Percentiles rank a stretch among this genome's conserved stretches.
These are phyloP conservation scores for Coemansia brasiliensis DNA, from an alignment of 192 early-diverging fungal species.

Conservation along the genomic window DNA sequence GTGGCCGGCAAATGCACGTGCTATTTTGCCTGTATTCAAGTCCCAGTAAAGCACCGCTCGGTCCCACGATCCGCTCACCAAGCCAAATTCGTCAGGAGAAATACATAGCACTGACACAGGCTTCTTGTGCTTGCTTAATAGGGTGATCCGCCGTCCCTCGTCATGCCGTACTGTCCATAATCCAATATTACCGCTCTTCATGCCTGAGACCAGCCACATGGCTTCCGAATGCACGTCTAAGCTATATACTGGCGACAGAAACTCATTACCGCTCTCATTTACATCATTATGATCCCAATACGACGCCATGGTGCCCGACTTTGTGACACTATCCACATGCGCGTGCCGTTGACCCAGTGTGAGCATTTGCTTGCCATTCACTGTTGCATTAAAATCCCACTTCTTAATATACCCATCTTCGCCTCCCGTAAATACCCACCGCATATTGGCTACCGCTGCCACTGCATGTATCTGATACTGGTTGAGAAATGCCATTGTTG, in stretches of 20 bases:
- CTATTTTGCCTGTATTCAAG: conserved; percentile 72
- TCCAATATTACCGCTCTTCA: conserved; percentile 79
- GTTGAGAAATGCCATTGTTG: conserved; percentile 40
- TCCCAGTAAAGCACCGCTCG: conserved; percentile 79
- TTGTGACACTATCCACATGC: conserved; percentile 81
- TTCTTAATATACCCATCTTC: conserved; percentile 96
- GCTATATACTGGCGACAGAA: conserved; percentile 90
- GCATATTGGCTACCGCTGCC: conserved; percentile 67
- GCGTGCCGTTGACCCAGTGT: conserved; percentile 86
- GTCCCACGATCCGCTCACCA: conserved; percentile 97
- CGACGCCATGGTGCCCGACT: conserved; percentile 50
- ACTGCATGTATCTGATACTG: conserved; percentile 66
- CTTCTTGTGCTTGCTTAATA: conserved; percentile 75
- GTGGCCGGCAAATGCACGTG: conserved; percentile 71
- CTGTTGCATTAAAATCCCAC: conserved; percentile 86
- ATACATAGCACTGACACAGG: conserved; percentile 84
- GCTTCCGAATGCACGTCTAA: conserved; percentile 92
- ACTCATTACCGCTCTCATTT: conserved; percentile 34
- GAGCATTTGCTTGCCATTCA: conserved; percentile 77
- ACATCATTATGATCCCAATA: conserved; percentile 54
- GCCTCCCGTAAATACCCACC: conserved; percentile 81
- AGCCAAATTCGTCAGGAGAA: conserved; percentile 74
- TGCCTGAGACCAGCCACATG: conserved; percentile 78
- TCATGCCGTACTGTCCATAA: conserved; percentile 89
- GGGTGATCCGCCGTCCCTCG: conserved; percentile 86